Evolutionary conservation across 2,329 filamentous ascomycete genomes (phyloP).

Genomic region (Fusarium mundagurra): DNA sequence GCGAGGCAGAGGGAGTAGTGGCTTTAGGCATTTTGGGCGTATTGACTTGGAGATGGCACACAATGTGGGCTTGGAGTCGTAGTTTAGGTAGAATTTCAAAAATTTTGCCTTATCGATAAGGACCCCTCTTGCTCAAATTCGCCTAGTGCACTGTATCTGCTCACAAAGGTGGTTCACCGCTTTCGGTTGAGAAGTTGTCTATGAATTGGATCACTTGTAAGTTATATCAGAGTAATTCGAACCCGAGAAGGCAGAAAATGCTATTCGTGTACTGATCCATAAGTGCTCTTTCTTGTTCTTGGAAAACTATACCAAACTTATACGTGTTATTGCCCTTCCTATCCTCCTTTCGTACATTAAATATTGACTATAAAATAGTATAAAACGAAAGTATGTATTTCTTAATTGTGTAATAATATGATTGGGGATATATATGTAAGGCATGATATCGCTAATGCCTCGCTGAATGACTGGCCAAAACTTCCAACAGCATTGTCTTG

Average conservation of each 20-base stretch:
- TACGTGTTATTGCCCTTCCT: too few species aligned
- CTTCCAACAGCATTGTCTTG: background rate
- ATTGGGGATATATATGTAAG: too few species aligned
- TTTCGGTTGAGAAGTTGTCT: constrained; percentile 22
- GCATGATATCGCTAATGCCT: background rate
- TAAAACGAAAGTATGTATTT: background rate
- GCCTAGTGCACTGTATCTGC: constrained; percentile 39
- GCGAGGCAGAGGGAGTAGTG: constrained; percentile 65
- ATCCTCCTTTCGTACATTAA: background rate
- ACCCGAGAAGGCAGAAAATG: background rate
- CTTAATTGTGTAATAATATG: background rate
- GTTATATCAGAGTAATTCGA: background rate
- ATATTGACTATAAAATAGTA: background rate
- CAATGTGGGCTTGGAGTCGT: constrained; percentile 43
- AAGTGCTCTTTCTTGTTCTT: background rate
- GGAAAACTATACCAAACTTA: background rate
- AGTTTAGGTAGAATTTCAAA: constrained; percentile 46
- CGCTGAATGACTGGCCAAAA: background rate
- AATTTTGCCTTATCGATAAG: constrained; percentile 53
- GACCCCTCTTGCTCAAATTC: constrained; percentile 48
- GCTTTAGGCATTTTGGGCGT: constrained; percentile 79
- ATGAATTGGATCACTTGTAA: background rate
- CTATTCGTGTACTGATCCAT: background rate
- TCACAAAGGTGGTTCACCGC: constrained; percentile 44
- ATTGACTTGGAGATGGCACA: constrained; percentile 29